Evolutionary conservation across 2,329 filamentous ascomycete species (phyloP).

Genomic region (Ophiostoma triangulosporum): DNA sequence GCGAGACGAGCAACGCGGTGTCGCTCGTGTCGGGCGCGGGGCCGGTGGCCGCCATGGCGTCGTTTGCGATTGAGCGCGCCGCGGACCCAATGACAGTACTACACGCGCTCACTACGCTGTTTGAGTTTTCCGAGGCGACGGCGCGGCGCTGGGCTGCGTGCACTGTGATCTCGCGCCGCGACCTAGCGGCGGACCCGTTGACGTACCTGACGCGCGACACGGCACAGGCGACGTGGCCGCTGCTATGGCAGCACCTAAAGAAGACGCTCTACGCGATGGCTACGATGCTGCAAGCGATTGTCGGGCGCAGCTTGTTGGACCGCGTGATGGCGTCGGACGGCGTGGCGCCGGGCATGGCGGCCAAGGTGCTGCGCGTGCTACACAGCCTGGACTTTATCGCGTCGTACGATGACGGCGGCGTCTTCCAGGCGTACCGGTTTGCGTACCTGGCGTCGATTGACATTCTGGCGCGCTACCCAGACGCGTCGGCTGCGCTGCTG

Average conservation of each 20-base stretch:
- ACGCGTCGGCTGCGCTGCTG: constrained; percentile 53
- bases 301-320: constrained; percentile 48
- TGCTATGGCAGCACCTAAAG: constrained; percentile 62
- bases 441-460: constrained; percentile 74
- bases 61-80: constrained; percentile 46
- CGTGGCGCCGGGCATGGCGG: constrained; percentile 49
- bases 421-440: constrained; percentile 76
- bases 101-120: constrained; percentile 41
- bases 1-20: constrained; percentile 29
- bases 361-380: constrained; percentile 58
- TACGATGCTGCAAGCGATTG: constrained; percentile 59
- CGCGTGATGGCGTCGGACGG: constrained; percentile 29
- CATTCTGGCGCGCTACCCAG: constrained; percentile 58
- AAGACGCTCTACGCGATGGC: constrained; percentile 64
- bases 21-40: constrained; percentile 51
- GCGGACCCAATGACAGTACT: constrained; percentile 14
- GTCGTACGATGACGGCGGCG: constrained; percentile 54
- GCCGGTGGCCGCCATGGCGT: constrained; percentile 50
- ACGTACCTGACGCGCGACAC: constrained; percentile 52
- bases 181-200: constrained; percentile 43
- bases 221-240: constrained; percentile 50
- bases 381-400: constrained; percentile 75
- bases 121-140: constrained; percentile 52
- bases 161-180: constrained; percentile 54
- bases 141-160: constrained; percentile 61